phyloP scores from a whole-genome alignment of 1,284 basidiomycete genomes.

The Dichomitus squalens region DNA sequence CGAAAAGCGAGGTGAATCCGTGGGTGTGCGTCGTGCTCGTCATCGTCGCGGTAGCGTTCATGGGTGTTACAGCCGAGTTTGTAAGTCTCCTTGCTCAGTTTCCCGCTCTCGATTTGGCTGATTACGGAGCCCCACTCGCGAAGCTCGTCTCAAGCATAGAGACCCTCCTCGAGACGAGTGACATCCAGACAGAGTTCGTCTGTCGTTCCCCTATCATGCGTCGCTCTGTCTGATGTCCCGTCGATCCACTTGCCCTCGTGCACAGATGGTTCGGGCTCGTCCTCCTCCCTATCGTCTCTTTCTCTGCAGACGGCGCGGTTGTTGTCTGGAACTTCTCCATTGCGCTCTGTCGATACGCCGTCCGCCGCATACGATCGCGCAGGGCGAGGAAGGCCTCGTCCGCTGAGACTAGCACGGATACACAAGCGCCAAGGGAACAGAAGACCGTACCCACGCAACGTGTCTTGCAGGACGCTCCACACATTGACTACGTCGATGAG shows the following conservation, averaged over 20 bases:
- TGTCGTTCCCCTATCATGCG: not conserved
- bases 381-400: no score
- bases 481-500: no score
- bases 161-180: constrained; percentile 43
- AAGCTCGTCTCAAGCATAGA: constrained; percentile 67
- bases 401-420: no score
- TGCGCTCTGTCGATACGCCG: not conserved
- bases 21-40: constrained; percentile 58
- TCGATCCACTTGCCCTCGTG: not conserved
- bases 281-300: constrained; percentile 66
- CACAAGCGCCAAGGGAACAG: no score
- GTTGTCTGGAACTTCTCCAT: constrained; percentile 53
- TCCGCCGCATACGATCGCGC: no score
- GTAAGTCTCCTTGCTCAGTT: constrained; percentile 37
- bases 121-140: no score
- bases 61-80: constrained; percentile 71
- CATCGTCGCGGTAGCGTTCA: constrained; percentile 51
- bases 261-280: constrained; percentile 68
- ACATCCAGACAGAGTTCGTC: constrained; percentile 53
- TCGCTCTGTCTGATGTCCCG: no score
- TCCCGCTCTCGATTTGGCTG: not conserved
- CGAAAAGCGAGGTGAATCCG: constrained; percentile 59
- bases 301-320: constrained; percentile 63
- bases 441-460: no score
- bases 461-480: no score